Conservation (phyloP, 1,284 basidiomycete genomes). For the Fomitopsis schrenkii region DNA sequence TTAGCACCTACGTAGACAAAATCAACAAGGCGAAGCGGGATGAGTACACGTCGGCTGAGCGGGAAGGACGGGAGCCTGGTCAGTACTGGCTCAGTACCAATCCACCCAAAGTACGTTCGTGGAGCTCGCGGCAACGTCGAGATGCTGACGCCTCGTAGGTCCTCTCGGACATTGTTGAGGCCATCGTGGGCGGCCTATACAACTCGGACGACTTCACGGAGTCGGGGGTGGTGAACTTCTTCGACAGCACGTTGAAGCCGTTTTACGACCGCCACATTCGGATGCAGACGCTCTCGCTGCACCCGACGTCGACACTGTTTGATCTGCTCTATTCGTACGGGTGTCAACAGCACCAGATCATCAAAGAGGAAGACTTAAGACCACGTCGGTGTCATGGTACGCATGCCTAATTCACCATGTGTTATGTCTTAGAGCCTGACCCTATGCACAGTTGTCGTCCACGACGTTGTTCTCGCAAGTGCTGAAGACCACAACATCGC, state of each 20-base stretch:
- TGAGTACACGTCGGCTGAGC: constrained; percentile 43
- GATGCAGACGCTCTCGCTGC: constrained; percentile 63
- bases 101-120: constrained; percentile 62
- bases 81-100: constrained; percentile 77
- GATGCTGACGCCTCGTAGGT: constrained; percentile 36
- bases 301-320: constrained; percentile 70
- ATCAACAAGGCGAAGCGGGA: constrained; percentile 43
- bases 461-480: constrained; percentile 58
- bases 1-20: constrained; percentile 50
- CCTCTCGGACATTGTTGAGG: constrained; percentile 74
- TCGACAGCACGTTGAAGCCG: constrained; percentile 61
- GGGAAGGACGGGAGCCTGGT: constrained; percentile 47
- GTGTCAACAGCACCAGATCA: constrained; percentile 58
- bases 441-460: constrained; percentile 50
- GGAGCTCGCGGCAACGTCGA: not conserved
- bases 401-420: constrained; percentile 1
- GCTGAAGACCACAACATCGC: constrained; percentile 45
- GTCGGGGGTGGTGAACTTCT: constrained; percentile 56
- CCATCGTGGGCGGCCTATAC: constrained; percentile 70
- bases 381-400: constrained; percentile 19
- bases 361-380: constrained; percentile 31
- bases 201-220: constrained; percentile 68
- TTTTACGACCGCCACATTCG: constrained; percentile 73
- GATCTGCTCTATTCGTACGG: constrained; percentile 67
- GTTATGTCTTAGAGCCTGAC: not conserved